Conservation (phyloP, 495 filamentous ascomycete species). For the Tuber microsphaerosporum region DNA sequence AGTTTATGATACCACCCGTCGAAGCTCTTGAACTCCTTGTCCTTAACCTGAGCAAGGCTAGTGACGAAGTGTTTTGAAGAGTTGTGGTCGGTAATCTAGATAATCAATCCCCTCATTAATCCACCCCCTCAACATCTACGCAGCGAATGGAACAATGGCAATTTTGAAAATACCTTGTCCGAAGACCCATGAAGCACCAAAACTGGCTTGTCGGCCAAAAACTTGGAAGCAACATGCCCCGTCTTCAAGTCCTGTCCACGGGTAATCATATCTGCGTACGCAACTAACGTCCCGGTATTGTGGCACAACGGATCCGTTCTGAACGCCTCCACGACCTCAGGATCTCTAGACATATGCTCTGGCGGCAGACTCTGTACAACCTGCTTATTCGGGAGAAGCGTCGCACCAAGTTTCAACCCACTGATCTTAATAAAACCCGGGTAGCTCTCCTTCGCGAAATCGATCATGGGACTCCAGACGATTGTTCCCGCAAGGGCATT, state of each 20-base stretch:
- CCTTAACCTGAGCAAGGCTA: constrained; percentile 46
- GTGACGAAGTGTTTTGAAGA: constrained; percentile 55
- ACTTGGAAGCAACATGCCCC: constrained; percentile 41
- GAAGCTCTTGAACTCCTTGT: constrained; percentile 64
- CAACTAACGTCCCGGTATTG: constrained; percentile 71
- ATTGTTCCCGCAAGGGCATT: constrained; percentile 39
- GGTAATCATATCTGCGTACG: constrained; percentile 66
- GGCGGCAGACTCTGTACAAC: constrained; percentile 55
- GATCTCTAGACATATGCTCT: constrained; percentile 57
- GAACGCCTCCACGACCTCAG: constrained; percentile 51
- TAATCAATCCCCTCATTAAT: not conserved
- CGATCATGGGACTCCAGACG: constrained; percentile 59
- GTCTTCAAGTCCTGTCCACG: constrained; percentile 49
- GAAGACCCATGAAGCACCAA: constrained; percentile 62
- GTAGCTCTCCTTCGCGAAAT: constrained; percentile 54
- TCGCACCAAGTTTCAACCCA: constrained; percentile 56
- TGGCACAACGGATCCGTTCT: constrained; percentile 62
- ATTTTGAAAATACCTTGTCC: constrained; percentile 46
- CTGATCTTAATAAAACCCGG: constrained; percentile 54
- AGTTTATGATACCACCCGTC: constrained; percentile 73
- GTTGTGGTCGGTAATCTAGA: constrained; percentile 54
- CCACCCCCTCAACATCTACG: not conserved
- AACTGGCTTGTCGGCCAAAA: constrained; percentile 42
- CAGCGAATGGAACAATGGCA: not conserved
- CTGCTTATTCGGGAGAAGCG: constrained; percentile 54